Evolutionary conservation across 164 flowering plant genomes (phyloP), one percentile per base, ranked within the genome.

Genomic region (Magnolia sinica): DNA sequence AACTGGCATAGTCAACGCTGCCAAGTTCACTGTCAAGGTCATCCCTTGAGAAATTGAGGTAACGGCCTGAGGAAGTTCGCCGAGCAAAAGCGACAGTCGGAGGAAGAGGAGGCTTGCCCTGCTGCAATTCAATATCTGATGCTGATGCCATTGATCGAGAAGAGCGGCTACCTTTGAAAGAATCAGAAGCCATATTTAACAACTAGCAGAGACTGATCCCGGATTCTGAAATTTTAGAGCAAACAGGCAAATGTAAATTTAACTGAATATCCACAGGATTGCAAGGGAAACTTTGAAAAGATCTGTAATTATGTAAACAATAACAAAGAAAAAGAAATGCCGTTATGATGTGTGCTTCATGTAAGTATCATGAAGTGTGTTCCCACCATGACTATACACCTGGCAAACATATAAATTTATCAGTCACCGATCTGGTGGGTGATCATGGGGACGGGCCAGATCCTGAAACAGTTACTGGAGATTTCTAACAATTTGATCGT

Each of bases 11-110:
- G 10, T 91, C 92, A 3, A 71, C 74, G 70, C 78, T 81, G 5
- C 84, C 83, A 16, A 84, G 31, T 52, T 89, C 95, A 68, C 73
- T 58, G 51, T 91, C 98, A 7, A 87, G 80, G 76, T 88, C 91
- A 73, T 92, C 88, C 65, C 88, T 83, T 1, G 91, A 88, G 68
- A 82, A 83, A 72, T 81, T 88, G 59, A 88, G 77, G 73, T 89
- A 88, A 55, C 89, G 82, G 6, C 93, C 93, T 0, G 89, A 86
- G 1, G 88, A 81, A 59, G 90, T 90, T 71, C 93, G 79, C 73
- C 87, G 67, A 0, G 82, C 86, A 78, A 90, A 88, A 4, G 86
- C 82, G 22, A 86, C 88, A 16, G 76, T 37, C 4, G 79, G 83
- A 10, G 82, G 87, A 65, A 75, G 76, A 7, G 84, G 79, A 49